Percentiles rank a stretch among this genome's conserved stretches.
Conservation (phyloP, 768 basidiomycete genomes). For the Amanita rimosa region DNA sequence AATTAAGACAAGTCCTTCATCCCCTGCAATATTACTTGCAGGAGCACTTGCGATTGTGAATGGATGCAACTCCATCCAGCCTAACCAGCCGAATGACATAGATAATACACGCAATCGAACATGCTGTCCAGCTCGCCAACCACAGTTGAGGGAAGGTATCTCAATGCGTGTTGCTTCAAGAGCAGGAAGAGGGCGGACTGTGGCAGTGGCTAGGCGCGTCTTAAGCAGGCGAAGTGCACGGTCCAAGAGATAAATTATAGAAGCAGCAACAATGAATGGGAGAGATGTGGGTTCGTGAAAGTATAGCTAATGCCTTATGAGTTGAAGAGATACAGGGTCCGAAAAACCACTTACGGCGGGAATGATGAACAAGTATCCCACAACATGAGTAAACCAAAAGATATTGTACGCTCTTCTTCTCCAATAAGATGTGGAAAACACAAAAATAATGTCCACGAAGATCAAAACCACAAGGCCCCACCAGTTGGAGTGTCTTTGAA, state of each 20-base stretch:
- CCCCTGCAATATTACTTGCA: slow-evolving; percentile 20
- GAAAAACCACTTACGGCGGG: slow-evolving; percentile 35
- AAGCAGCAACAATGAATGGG: slow-evolving; percentile 43
- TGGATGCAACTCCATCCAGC: slow-evolving; percentile 60
- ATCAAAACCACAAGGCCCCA: slow-evolving; percentile 44
- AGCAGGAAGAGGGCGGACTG: slow-evolving; percentile 47
- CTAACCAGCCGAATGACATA: slow-evolving; percentile 35
- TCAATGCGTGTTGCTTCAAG: slow-evolving; percentile 54
- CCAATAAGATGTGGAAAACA: slow-evolving; percentile 49
- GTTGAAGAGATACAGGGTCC: background rate
- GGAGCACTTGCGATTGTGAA: slow-evolving; percentile 62
- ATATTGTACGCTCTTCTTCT: slow-evolving; percentile 52
- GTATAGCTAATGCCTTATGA: slow-evolving; percentile 20
- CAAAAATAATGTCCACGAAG: slow-evolving; percentile 42
- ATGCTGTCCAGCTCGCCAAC: slow-evolving; percentile 82
- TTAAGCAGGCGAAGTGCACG: slow-evolving; percentile 49
- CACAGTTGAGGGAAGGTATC: slow-evolving; percentile 46
- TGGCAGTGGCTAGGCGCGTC: slow-evolving; percentile 50
- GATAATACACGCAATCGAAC: slow-evolving; percentile 58
- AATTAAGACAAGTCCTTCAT: slow-evolving; percentile 54
- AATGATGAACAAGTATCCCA: slow-evolving; percentile 41
- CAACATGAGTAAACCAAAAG: slow-evolving; percentile 50
- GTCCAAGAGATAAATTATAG: slow-evolving; percentile 46
- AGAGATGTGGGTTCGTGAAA: slow-evolving; percentile 39
- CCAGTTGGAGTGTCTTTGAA: slow-evolving; percentile 23